Conservation (phyloP, 2,329 filamentous ascomycete genomes). For the Aspergillus hiratsukae region DNA sequence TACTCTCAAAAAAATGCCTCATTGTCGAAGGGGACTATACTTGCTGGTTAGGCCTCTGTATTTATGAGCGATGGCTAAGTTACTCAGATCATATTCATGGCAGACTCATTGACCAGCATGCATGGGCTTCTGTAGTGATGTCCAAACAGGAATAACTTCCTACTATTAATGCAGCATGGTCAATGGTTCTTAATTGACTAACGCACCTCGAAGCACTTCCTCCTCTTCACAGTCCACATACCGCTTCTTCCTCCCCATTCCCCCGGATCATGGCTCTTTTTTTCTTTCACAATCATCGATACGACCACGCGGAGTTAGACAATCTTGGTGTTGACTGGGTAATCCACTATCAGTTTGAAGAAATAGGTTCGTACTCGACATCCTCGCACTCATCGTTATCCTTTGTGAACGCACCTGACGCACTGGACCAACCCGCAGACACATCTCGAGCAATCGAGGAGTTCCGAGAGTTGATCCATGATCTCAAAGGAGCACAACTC, state of each 20-base stretch:
- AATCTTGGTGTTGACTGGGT: slow-evolving; percentile 83
- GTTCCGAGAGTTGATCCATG: slow-evolving; percentile 73
- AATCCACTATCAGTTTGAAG: slow-evolving; percentile 69
- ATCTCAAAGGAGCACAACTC: slow-evolving; percentile 73
- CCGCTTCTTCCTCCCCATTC: slow-evolving; percentile 4
- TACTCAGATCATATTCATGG: not conserved
- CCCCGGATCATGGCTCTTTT: slow-evolving; percentile 24
- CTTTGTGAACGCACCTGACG: not conserved
- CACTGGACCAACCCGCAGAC: slow-evolving; percentile 45
- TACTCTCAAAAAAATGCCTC: not conserved
- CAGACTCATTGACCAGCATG: not conserved
- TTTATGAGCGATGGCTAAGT: not conserved
- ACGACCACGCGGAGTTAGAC: slow-evolving; percentile 32
- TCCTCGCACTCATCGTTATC: not conserved
- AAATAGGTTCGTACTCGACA: slow-evolving; percentile 52
- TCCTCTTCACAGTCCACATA: not conserved
- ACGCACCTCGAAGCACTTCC: not conserved
- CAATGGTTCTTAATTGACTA: not conserved
- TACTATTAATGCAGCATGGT: not conserved
- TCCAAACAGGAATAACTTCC: not conserved
- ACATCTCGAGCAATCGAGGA: slow-evolving; percentile 64
- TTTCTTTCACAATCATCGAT: slow-evolving; percentile 12
- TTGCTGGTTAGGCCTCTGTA: not conserved
- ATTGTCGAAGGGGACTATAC: not conserved
- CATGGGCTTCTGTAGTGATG: not conserved